Evolutionary conservation across 495 filamentous ascomycete species (phyloP).

Genomic region (Delitschia confertaspora): DNA sequence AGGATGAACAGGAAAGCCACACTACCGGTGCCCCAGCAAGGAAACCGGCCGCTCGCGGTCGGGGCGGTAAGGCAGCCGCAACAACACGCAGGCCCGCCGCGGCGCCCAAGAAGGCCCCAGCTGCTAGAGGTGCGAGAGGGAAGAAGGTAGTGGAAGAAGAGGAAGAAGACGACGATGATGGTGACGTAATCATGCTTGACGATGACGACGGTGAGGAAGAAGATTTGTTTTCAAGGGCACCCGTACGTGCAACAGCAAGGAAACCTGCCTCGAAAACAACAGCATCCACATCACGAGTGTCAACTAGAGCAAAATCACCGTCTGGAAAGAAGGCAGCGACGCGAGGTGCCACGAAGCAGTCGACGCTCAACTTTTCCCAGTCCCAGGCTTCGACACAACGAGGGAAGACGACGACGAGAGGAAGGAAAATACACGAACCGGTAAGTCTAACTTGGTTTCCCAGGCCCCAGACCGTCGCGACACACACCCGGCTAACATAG

Average conservation of each 20-base stretch:
- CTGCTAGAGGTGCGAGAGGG: conserved; percentile 37
- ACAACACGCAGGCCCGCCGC: conserved; percentile 36
- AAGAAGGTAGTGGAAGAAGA: conserved; percentile 37
- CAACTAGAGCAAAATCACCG: conserved; percentile 24
- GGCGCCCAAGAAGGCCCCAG: conserved; percentile 33
- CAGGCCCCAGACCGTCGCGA: not conserved
- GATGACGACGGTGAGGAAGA: conserved; percentile 54
- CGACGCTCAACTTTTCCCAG: conserved; percentile 61
- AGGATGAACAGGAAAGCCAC: conserved; percentile 44
- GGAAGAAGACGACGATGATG: conserved; percentile 40
- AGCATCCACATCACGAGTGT: conserved; percentile 34
- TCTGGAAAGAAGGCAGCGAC: conserved; percentile 37
- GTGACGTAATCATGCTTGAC: conserved; percentile 40
- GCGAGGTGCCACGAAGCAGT: conserved; percentile 48
- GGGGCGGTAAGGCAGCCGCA: conserved; percentile 41
- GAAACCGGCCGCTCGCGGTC: conserved; percentile 38
- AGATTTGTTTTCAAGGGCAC: conserved; percentile 44
- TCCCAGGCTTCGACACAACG: conserved; percentile 39
- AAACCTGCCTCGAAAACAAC: conserved; percentile 40
- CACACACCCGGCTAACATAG: not conserved
- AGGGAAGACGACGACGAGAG: conserved; percentile 37
- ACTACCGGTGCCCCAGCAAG: too few relatives aligned
- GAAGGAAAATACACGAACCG: conserved; percentile 35
- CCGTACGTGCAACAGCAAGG: conserved; percentile 40
- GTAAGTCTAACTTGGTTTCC: too few relatives aligned